Conservation (phyloP, 352 stramenopile species). For the Globisporangium canariense region DNA sequence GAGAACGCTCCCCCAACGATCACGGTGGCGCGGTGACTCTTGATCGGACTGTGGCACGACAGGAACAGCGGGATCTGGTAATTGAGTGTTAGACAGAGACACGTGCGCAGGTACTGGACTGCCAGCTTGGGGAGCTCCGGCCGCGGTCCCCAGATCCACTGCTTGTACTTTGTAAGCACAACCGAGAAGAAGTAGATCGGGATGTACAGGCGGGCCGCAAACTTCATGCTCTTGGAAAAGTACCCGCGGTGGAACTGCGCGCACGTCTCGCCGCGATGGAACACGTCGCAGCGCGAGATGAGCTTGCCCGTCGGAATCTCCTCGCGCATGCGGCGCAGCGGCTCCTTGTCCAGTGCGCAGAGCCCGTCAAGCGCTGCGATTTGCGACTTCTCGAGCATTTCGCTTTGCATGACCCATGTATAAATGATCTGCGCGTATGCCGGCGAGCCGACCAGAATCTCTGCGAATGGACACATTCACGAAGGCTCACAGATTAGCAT, state of each 20-base stretch:
- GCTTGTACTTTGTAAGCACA: conserved; percentile 52
- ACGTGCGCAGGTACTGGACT: conserved; percentile 55
- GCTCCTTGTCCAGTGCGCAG: conserved; percentile 28
- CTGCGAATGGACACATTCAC: conserved; percentile 18
- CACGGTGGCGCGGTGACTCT: conserved; percentile 30
- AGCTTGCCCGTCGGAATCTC: conserved; percentile 39
- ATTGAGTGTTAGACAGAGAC: conserved; percentile 50
- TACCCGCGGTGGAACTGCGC: conserved; percentile 40
- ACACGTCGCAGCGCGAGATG: conserved; percentile 56
- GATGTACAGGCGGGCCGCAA: conserved; percentile 47
- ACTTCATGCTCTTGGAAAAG: conserved; percentile 36
- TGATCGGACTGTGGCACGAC: conserved; percentile 45
- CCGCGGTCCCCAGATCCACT: conserved; percentile 54
- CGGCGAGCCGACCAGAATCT: conserved; percentile 36
- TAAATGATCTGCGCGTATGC: conserved; percentile 50
- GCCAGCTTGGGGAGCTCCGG: conserved; percentile 31
- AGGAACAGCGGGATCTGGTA: conserved; percentile 54
- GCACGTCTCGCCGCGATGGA: conserved; percentile 45
- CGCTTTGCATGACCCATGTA: conserved; percentile 57
- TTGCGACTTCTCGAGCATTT: conserved; percentile 45
- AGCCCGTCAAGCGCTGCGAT: conserved; percentile 49
- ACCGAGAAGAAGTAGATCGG: conserved; percentile 64
- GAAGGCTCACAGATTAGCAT: neutral
- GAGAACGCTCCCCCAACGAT: conserved; percentile 36
- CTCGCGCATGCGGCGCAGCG: conserved; percentile 51